Evolutionary conservation across 257 asterid genomes (phyloP).

Genomic region (Capsicum chinense): DNA sequence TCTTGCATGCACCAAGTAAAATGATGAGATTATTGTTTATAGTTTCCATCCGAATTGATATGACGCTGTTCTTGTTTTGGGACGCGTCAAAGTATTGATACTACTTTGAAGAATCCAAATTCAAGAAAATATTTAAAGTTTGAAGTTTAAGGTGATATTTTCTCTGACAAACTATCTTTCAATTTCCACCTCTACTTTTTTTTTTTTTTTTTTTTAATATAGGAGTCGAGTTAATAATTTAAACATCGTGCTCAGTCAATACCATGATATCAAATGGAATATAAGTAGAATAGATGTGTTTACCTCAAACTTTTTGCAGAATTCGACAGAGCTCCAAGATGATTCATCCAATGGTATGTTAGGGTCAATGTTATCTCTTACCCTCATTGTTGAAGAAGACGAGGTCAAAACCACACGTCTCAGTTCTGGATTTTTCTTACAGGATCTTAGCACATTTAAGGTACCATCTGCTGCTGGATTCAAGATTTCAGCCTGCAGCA

Average conservation of each 20-base stretch:
- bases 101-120: background rate
- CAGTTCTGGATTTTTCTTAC: slow-evolving; percentile 68
- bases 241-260: background rate
- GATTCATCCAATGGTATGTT: slow-evolving; percentile 66
- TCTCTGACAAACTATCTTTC: background rate
- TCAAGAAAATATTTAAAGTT: background rate
- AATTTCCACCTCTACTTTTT: background rate
- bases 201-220: background rate
- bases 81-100: background rate
- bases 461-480: slow-evolving; percentile 92
- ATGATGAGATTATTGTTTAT: background rate
- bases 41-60: background rate
- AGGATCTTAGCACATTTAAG: slow-evolving; percentile 77
- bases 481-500: slow-evolving; percentile 65
- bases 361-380: slow-evolving; percentile 62
- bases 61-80: background rate
- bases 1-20: slow-evolving; percentile 36
- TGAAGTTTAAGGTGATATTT: background rate
- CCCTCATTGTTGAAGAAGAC: slow-evolving; percentile 82
- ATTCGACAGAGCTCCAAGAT: slow-evolving; percentile 76
- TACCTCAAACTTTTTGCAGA: slow-evolving; percentile 73
- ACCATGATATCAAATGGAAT: background rate
- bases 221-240: background rate
- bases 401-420: slow-evolving; percentile 88
- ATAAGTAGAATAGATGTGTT: background rate